phyloP scores from a whole-genome alignment of 768 basidiomycete species.

The Kwoniella sp. region DNA sequence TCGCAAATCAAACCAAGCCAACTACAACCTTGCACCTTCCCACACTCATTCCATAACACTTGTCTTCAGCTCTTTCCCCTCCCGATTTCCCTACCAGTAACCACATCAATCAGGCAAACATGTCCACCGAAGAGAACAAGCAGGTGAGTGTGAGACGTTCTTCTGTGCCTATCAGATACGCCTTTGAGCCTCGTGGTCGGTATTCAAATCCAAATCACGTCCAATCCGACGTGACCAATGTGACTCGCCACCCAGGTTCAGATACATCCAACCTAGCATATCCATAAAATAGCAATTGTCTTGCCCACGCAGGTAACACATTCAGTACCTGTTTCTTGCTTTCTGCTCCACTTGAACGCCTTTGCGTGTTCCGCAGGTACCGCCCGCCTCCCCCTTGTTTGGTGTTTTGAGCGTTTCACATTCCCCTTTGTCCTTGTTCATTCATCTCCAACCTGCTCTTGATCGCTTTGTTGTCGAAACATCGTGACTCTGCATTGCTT shows the following conservation, averaged over 20 bases:
- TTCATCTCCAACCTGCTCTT: neutral
- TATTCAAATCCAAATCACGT: neutral
- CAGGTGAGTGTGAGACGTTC: constrained; percentile 11
- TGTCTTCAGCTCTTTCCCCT: neutral
- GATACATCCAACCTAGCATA: neutral
- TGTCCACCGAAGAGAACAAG: constrained; percentile 25
- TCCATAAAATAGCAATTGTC: neutral
- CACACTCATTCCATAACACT: constrained; percentile 17
- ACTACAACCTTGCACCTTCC: neutral
- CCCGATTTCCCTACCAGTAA: neutral
- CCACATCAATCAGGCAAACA: constrained; percentile 17
- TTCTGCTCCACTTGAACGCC: neutral
- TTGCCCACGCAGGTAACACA: neutral
- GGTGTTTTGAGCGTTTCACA: constrained; percentile 7
- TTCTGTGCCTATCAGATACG: neutral
- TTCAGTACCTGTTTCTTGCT: constrained; percentile 1
- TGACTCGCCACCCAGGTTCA: neutral
- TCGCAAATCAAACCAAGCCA: neutral
- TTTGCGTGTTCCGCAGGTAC: neutral
- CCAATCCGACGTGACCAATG: neutral
- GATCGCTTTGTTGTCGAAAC: neutral
- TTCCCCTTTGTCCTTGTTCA: constrained; percentile 15
- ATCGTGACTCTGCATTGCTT: neutral
- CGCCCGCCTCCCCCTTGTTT: neutral
- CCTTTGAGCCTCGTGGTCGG: neutral